Evolutionary conservation across 441 rosid genomes (phyloP), one percentile per base, ranked within the genome.

Genomic region (Arabidopsis hybrid): DNA sequence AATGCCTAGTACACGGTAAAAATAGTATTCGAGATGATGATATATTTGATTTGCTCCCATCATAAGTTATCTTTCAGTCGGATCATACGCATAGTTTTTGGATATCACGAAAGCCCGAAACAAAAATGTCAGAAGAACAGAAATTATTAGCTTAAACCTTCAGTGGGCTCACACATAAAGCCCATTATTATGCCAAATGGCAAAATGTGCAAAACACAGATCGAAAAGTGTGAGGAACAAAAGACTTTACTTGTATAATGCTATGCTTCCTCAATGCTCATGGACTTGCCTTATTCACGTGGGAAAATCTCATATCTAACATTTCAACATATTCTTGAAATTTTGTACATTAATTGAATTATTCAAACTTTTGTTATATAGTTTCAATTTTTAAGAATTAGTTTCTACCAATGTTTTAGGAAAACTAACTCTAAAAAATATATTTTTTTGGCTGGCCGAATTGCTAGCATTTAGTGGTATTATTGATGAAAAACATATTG

Each of bases 141-240:
- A 1, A 10, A 10, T 2, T 21, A 18, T 4, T 5, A 26, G 9
- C 16, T 12, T 29, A 29, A 1, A 29, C 29, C 14, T 31, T 55
- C 31, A 0, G 16, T 31, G 39, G 61, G 61, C 61, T 56, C 14
- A 56, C 10, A 55, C 12, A n/a, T n/a, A 34, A 56, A 56, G 61
- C 61, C 61, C 61, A 56, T n/a, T 13, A 32, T 7, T 12, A 32
- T 56, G 1, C 21, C 21, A 18, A 18, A 18, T 18, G 16, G 36
- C 17, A 9, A 10, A 39, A 39, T 4, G 9, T 9, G 4, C 43
- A 39, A 39, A 38, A 8, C 42, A 38, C 8, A 38, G 40, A 38
- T 38, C 11, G 4, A 2, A 8, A 21, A n/a, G n/a, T n/a, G n/a
- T n/a, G n/a, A n/a, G n/a, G n/a, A n/a, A n/a, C n/a, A n/a, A n/a